phyloP scores from a whole-genome alignment of 2,329 filamentous ascomycete genomes.

The Microdochium trichocladiopsis region DNA sequence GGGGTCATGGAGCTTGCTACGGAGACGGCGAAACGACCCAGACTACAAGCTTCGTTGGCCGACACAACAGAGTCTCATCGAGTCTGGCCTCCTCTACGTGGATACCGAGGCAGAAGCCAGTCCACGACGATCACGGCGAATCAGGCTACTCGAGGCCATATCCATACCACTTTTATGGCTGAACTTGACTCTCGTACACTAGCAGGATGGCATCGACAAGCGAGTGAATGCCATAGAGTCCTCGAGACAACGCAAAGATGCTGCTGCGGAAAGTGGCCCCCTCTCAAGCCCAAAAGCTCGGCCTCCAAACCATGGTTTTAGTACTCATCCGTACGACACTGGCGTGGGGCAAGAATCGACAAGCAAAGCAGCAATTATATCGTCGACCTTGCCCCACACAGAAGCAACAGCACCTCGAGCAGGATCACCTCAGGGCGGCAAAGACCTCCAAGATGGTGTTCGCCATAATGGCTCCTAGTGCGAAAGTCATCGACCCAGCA shows the following conservation, averaged over 20 bases:
- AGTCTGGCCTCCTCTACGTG: slow-evolving; percentile 4
- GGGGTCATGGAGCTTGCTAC: too few relatives aligned
- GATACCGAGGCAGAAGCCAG: slow-evolving; percentile 2
- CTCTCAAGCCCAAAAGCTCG: not conserved
- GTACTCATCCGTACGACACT: not conserved
- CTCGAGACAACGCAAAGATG: slow-evolving; percentile 2
- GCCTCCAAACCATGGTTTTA: not conserved
- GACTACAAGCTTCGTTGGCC: slow-evolving; percentile 15
- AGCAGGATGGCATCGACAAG: slow-evolving; percentile 13
- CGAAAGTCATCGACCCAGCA: not conserved
- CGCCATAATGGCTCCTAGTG: not conserved
- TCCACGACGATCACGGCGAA: not conserved
- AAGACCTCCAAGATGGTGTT: too few relatives aligned
- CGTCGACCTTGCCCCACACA: not conserved
- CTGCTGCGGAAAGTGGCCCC: slow-evolving; percentile 5
- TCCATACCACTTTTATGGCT: slow-evolving; percentile 12
- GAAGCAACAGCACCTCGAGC: not conserved
- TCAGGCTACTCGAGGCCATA: slow-evolving; percentile 11
- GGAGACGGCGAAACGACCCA: not conserved
- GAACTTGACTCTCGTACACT: slow-evolving; percentile 12
- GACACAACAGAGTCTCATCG: slow-evolving; percentile 17
- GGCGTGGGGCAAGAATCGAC: not conserved
- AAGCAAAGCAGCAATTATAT: not conserved
- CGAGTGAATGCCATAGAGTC: slow-evolving; percentile 11
- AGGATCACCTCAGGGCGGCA: too few relatives aligned